A percentile compares a stretch with the other conserved stretches of the same genome.
Evolutionary conservation across 257 asterid species (phyloP).

Genomic region (Ligustrum vulgare): DNA sequence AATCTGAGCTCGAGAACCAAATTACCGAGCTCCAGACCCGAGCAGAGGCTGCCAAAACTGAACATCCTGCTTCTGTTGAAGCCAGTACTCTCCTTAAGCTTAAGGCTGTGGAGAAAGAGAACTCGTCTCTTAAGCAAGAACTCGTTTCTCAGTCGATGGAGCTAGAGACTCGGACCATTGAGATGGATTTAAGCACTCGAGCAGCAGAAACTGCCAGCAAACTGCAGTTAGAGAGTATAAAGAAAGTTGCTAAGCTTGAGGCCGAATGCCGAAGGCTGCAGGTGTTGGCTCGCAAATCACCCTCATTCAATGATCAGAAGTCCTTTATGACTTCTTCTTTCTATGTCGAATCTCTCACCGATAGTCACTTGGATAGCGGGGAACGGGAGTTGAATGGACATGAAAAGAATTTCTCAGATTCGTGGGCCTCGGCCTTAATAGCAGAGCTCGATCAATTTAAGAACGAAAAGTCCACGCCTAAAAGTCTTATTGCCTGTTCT

Average conservation of each 20-base stretch:
- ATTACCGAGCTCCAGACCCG: slow-evolving; percentile 40
- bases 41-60: slow-evolving; percentile 30
- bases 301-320: slow-evolving; percentile 33
- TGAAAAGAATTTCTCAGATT: slow-evolving; percentile 40
- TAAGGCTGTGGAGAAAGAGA: slow-evolving; percentile 55
- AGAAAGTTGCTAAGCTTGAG: slow-evolving; percentile 58
- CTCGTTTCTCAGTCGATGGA: slow-evolving; percentile 46
- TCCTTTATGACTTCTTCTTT: slow-evolving; percentile 37
- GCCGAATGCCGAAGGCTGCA: slow-evolving; percentile 52
- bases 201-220: slow-evolving; percentile 80
- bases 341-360: slow-evolving; percentile 47
- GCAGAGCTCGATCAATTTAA: slow-evolving; percentile 56
- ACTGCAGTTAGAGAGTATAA: slow-evolving; percentile 67
- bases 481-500: slow-evolving; percentile 31
- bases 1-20: slow-evolving; percentile 48
- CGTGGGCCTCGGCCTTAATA: slow-evolving; percentile 52
- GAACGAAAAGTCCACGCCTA: slow-evolving; percentile 40
- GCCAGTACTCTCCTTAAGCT: slow-evolving; percentile 30
- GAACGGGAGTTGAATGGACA: slow-evolving; percentile 39
- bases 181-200: slow-evolving; percentile 70
- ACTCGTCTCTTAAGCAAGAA: slow-evolving; percentile 49
- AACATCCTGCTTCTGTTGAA: slow-evolving; percentile 32
- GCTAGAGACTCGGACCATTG: slow-evolving; percentile 45
- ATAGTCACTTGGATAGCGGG: slow-evolving; percentile 45
- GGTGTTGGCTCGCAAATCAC: slow-evolving; percentile 40